Base-by-base conservation (phyloP, 2,329 filamentous ascomycete genomes). In the Trichoderma sp. region DNA sequence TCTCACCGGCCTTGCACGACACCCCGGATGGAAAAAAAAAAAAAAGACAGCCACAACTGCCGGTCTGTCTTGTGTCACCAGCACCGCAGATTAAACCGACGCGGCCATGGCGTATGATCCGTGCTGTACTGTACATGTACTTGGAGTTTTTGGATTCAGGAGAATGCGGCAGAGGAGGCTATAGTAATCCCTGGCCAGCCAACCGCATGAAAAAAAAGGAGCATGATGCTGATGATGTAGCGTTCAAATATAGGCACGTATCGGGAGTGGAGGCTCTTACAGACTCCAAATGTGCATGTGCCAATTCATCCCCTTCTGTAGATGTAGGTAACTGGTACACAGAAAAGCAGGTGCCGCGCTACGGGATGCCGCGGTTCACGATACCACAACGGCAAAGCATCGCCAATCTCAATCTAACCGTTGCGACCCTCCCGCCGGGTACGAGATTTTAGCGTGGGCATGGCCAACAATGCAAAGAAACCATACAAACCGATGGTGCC, bases 341-440 rank as follows among this genome's bases (percentile, higher is more conserved):
- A 43, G 3, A 28, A 17, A 15, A 30, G 53, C 17, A n/a, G 28
- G 32, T n/a, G 32, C 17, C 23, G 23, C 17, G 30, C n/a, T 17
- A 32, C 6, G 30, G 11, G 23, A 17, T 6, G 23, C 32, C 50
- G 23, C 57, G 50, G 50, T 58, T 39, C 32, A 58, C 15, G 32
- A 43, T 67, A 43, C 64, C 32, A 4, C 50, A 57, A 20, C 36
- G 34, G 26, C 26, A 17, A n/a, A 20, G 13, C 36, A 39, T 61
- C 34, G 66, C 66, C 65, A 61, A 61, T 68, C 26, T 58, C 28
- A 17, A 13, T 30, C 67, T 69, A 36, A 32, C 66, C 55, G 55
- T 28, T n/a, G n/a, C 36, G 30, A 53, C 28, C 30, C 50, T 57
- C 64, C 64, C 50, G 64, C 50, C 4, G 47, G 12, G 30, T 67